Base-by-base conservation (phyloP, 2,329 filamentous ascomycete genomes). In the Trichoderma simmonsii region DNA sequence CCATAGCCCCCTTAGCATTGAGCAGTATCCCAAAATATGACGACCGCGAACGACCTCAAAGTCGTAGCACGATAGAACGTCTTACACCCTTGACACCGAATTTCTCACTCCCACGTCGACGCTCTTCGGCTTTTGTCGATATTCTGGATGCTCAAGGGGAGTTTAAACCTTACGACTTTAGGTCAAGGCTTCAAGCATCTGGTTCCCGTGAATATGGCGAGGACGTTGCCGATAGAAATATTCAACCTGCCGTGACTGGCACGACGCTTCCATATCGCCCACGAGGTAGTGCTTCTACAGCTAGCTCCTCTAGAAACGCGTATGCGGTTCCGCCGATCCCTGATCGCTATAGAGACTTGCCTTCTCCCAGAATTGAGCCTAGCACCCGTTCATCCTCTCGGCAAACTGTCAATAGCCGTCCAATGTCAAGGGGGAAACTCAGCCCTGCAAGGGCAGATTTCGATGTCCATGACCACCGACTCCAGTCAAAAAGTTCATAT, bases 171-270 rank as follows among this genome's bases (percentile, higher is more conserved):
- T 80, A 82, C 2, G 83, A 87, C 72, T 89, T 89, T 74, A 80
- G 81, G 62, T 80, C 81, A 11, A 82, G 87, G 18, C 75, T 89
- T 3, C 78, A 84, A 70, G 87, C 88, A 1, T 77, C 86, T 0
- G 88, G 88, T 1, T 81, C 82, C 0, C 83, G 84, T 57, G 85
- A 87, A 64, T 90, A 89, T 74, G 89, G 86, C n/a, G 90, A 92
- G 77, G 89, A 91, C 76, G 88, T 91, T 2, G 89, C 88, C 2
- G 88, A 90, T 74, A 83, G 90, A 39, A 91, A 91, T 73, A 81
- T 89, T 12, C 24, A 72, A 18, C 32, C 66, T 34, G 26, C 51
- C 28, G 21, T 51, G 8, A 21, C 69, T 11, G 62, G 61, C n/a
- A 26, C 71, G 4, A 9, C 54, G 15, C 32, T 43, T 30, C 26